phyloP scores from a whole-genome alignment of 371 early-diverging fungal species.

The Rhizopus sp. region DNA sequence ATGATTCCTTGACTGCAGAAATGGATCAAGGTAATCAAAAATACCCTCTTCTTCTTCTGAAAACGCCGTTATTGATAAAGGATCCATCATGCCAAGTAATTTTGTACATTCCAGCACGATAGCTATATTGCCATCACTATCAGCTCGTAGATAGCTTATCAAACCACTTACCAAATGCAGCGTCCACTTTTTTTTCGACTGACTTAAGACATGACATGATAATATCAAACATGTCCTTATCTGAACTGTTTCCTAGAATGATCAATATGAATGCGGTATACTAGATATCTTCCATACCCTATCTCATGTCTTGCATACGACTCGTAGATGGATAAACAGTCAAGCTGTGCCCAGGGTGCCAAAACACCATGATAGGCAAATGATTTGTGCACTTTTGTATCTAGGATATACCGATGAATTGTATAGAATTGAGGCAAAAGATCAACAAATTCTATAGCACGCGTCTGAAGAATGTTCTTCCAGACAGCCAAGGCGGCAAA shows the following conservation, averaged over 20 bases:
- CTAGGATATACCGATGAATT: constrained; percentile 42
- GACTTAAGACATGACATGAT: constrained; percentile 28
- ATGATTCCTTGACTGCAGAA: constrained; percentile 38
- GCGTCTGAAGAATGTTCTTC: constrained; percentile 32
- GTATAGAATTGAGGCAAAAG: constrained; percentile 36
- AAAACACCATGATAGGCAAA: constrained; percentile 54
- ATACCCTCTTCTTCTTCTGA: constrained; percentile 17
- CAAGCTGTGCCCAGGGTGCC: constrained; percentile 59
- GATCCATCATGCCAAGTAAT: constrained; percentile 10
- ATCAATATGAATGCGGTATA: background rate
- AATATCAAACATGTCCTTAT: constrained; percentile 28
- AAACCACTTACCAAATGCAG: constrained; percentile 48
- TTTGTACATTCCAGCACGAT: constrained; percentile 47
- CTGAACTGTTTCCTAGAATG: constrained; percentile 19
- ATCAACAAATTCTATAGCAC: constrained; percentile 21
- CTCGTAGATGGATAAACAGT: constrained; percentile 37
- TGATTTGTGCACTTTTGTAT: constrained; percentile 36
- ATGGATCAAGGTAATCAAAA: constrained; percentile 31
- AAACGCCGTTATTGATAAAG: constrained; percentile 1
- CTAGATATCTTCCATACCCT: constrained; percentile 27
- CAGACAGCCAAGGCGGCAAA: constrained; percentile 45
- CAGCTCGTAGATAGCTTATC: background rate
- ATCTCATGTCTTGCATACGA: constrained; percentile 28
- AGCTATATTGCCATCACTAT: constrained; percentile 20
- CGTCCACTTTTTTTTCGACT: constrained; percentile 46